phyloP scores from a whole-genome alignment of 164 flowering plant species.

The Warburgia ugandensis region DNA sequence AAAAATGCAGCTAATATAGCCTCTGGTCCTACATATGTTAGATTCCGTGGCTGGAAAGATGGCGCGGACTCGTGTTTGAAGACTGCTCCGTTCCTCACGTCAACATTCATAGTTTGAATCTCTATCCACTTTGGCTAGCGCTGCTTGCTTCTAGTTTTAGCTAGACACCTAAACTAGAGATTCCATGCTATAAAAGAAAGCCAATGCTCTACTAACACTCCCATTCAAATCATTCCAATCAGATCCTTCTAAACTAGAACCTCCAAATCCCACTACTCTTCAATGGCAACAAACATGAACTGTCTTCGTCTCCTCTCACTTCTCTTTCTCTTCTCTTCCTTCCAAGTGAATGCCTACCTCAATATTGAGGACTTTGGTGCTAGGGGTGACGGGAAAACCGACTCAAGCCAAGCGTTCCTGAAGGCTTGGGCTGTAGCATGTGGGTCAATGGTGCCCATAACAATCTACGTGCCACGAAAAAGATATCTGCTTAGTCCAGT shows the following conservation, averaged over 20 bases:
- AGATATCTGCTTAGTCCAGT: too few species aligned
- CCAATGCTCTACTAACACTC: too few species aligned
- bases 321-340: background rate
- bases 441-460: slow-evolving; percentile 4
- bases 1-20: too few species aligned
- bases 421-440: slow-evolving; percentile 31
- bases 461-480: too few species aligned
- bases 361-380: slow-evolving; percentile 28
- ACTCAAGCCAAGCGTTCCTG: slow-evolving; percentile 19
- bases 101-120: background rate
- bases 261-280: background rate
- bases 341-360: background rate
- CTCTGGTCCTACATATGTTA: too few species aligned
- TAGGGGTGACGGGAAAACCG: slow-evolving; percentile 21
- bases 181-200: too few species aligned
- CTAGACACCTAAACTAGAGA: background rate
- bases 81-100: too few species aligned
- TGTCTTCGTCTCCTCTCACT: background rate
- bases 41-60: too few species aligned
- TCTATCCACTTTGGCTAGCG: background rate
- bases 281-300: background rate
- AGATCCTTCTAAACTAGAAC: background rate
- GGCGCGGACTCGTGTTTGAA: too few species aligned
- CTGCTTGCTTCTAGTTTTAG: background rate
- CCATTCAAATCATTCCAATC: too few species aligned